Evolutionary conservation across 2,329 filamentous ascomycete genomes (phyloP), one percentile per base, ranked within the genome.

Genomic region (Westerdykella ornata): DNA sequence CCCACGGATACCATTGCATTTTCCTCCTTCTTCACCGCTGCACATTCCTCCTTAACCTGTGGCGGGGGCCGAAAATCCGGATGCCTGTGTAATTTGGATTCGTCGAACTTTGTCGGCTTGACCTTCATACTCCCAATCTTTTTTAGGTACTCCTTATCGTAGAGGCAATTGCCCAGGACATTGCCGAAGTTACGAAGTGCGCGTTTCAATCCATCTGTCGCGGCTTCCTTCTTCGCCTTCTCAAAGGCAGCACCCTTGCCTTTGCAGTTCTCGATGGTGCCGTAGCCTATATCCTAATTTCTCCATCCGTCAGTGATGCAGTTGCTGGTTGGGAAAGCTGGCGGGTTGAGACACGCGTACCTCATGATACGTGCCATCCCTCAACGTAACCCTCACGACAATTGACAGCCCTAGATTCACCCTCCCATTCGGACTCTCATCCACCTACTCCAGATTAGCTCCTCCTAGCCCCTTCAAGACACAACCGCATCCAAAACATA

Each of bases 141-240:
- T 39, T 81, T 76, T 42, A 98, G 73, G 62, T 95, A 98, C 46
- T 90, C 82, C 67, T 96, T 94, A 70, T 98, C 92, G 68, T 98
- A 97, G 44, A 98, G 82, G 72, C 92, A 98, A 62, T 97, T 98
- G n/a, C 92, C 92, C 41, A 98, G 73, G 13, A 97, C 84, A 56
- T 97, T 97, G 45, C 92, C 92, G 67, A 98, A 98, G 49, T 82
- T 96, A 44, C 90, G 78, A 57, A 98, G 63, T 1, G 92, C 81
- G 51, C 92, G 78, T 68, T 98, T 98, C 60, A 98, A 63, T 1
- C 82, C 92, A 68, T 98, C 92, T 8, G 94, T 97, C 2, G 88
- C 94, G 6, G 88, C 94, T 70, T 97, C 89, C 65, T 98, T 98
- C 72, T 97, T 98, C 1, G 92, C 89, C 68, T 98, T 98, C 65